Evolutionary conservation across 345 rosid genomes (phyloP).

Genomic region (Orychophragmus violaceus): DNA sequence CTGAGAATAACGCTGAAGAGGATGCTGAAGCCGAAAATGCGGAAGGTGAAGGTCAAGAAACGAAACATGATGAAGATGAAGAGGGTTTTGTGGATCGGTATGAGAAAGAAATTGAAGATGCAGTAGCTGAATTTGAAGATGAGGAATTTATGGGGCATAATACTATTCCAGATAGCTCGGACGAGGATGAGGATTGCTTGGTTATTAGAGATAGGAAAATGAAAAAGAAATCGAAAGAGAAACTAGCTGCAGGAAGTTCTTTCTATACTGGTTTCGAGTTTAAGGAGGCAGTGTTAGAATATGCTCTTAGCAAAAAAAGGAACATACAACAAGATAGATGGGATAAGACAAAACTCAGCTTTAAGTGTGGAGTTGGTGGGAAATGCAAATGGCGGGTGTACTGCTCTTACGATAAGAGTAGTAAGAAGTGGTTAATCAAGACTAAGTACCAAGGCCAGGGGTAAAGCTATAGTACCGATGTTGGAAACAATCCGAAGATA

Average conservation of each 20-base stretch:
- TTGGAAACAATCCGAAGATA: no score
- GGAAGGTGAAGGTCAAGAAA: no score
- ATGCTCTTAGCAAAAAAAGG: neutral
- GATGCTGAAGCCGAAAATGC: no score
- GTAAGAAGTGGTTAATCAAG: neutral
- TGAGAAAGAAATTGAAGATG: neutral
- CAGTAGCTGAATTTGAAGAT: neutral
- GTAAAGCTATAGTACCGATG: no score
- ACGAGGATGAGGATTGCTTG: neutral
- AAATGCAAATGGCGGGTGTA: neutral
- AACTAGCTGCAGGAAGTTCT: neutral
- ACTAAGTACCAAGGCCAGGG: no score
- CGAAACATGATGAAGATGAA: neutral
- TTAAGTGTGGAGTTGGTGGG: neutral
- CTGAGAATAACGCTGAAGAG: no score
- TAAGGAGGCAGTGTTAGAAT: neutral
- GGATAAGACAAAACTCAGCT: neutral
- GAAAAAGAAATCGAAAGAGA: neutral
- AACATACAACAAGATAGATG: neutral
- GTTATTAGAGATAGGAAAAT: neutral
- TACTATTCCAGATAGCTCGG: neutral
- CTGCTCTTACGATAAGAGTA: neutral
- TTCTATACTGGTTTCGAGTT: neutral
- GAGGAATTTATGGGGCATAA: neutral
- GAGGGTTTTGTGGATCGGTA: neutral